Evolutionary conservation across 163 green algal species (phyloP), one percentile per base, ranked within the genome.

Genomic region (Volvox carteri): DNA sequence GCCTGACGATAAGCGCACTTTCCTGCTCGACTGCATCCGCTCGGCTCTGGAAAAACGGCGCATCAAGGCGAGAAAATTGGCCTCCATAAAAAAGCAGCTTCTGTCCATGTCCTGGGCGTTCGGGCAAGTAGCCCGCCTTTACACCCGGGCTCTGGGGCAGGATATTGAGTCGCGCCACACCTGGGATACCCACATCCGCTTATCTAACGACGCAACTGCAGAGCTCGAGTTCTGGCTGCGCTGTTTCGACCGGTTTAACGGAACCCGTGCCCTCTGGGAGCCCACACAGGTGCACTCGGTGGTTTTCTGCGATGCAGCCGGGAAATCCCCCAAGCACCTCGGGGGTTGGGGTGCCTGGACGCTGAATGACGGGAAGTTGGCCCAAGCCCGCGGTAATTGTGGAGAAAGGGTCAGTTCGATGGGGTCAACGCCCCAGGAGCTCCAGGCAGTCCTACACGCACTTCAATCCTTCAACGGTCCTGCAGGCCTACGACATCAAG

Each of bases 321-420:
- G 81, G 23, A 23, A 28, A 25, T 78, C 81, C 4, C 23, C 1
- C 3, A 18, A 4, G 1, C 12, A 5, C 48, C 6, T 83, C 1
- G 68, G 83, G n/a, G 83, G 83, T 48, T 89, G 83, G 83, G 67
- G 83, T 21, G 83, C 68, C 6, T 89, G 83, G 83, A 74, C 48
- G 28, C 30, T 88, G 5, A 42, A n/a, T n/a, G n/a, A n/a, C n/a
- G n/a, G n/a, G n/a, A n/a, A n/a, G n/a, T n/a, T n/a, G n/a, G n/a
- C n/a, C n/a, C n/a, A n/a, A n/a, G n/a, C n/a, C 50, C 28, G 67
- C 14, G 83, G 83, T n/a, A 30, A 46, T 12, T 89, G 83, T 67
- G 19, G 35, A 18, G 2, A 33, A 1, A 0, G 1, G 5, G 25
- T 33, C 23, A 88, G 83, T 44, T 11, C 46, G 19, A 37, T 56